Conservation (phyloP, 2,329 filamentous ascomycete species). For the Exophiala alcalophila region DNA sequence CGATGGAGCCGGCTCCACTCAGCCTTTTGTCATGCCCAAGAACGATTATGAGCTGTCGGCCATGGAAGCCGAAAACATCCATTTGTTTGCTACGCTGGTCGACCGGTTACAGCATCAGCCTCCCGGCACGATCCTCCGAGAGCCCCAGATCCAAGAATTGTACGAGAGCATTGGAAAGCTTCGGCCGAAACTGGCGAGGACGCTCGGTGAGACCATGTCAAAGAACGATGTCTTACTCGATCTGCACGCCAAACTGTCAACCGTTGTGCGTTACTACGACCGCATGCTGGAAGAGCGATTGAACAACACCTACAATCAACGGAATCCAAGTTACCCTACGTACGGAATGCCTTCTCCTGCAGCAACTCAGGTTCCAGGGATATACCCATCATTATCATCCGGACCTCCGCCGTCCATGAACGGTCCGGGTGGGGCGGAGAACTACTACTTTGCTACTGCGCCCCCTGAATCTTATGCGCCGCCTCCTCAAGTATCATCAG, state of each 20-base stretch:
- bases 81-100: constrained; percentile 88
- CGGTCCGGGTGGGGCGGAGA: constrained; percentile 62
- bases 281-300: constrained; percentile 95
- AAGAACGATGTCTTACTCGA: constrained; percentile 96
- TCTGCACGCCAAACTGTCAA: constrained; percentile 90
- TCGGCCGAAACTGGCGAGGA: constrained; percentile 87
- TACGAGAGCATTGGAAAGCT: constrained; percentile 96
- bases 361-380: constrained; percentile 50
- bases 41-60: constrained; percentile 93
- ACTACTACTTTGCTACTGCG: constrained; percentile 72
- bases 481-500: constrained; percentile 52
- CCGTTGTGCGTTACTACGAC: constrained; percentile 95
- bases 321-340: constrained; percentile 61
- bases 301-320: constrained; percentile 76
- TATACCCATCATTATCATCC: constrained; percentile 69
- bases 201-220: constrained; percentile 99
- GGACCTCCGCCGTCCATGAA: constrained; percentile 42
- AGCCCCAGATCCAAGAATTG: constrained; percentile 95
- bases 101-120: constrained; percentile 93
- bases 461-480: constrained; percentile 47
- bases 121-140: constrained; percentile 89
- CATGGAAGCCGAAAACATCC: constrained; percentile 96
- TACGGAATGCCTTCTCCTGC: constrained; percentile 45
- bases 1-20: constrained; percentile 53
- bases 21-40: constrained; percentile 62